Percentiles rank a stretch among this genome's conserved stretches.
Conservation (phyloP, 169 alveolate genomes). For the Babesia gibsoni region DNA sequence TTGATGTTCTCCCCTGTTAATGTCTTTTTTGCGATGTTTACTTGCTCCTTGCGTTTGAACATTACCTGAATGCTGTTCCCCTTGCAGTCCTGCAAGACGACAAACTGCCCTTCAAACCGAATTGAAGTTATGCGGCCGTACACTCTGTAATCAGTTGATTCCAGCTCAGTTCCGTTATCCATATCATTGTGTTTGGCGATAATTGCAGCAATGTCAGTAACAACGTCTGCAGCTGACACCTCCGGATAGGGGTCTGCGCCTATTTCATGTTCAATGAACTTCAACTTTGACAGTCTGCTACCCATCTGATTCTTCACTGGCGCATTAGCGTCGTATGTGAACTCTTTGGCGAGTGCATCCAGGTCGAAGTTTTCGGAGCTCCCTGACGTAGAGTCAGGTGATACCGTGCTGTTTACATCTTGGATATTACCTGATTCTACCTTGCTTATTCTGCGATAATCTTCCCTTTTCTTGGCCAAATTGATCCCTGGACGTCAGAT, state of each 20-base stretch:
- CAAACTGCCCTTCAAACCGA: slow-evolving; percentile 46
- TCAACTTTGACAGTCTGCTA: slow-evolving; percentile 18
- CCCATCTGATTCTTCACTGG: slow-evolving; percentile 27
- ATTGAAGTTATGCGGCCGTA: slow-evolving; percentile 51
- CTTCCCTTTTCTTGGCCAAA: too few relatives aligned
- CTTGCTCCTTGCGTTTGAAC: slow-evolving; percentile 27
- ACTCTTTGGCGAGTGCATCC: slow-evolving; percentile 4
- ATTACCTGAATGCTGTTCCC: slow-evolving; percentile 36
- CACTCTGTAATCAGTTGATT: not conserved
- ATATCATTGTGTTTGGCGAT: not conserved
- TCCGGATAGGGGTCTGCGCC: slow-evolving; percentile 42
- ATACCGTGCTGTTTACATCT: too few relatives aligned
- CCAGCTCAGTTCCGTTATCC: slow-evolving; percentile 29
- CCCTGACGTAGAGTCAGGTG: too few relatives aligned
- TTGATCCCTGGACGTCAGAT: too few relatives aligned
- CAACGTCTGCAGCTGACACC: not conserved
- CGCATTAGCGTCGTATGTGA: slow-evolving; percentile 15
- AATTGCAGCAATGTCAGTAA: not conserved
- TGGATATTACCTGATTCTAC: too few relatives aligned
- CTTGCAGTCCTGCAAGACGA: slow-evolving; percentile 24
- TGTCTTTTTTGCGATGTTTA: not conserved
- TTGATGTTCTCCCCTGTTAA: not conserved
- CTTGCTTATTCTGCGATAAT: too few relatives aligned
- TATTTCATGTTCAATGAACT: not conserved
- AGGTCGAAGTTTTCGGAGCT: not conserved